Conservation (phyloP, 2,329 filamentous ascomycete species). For the Aureobasidium namibiae region DNA sequence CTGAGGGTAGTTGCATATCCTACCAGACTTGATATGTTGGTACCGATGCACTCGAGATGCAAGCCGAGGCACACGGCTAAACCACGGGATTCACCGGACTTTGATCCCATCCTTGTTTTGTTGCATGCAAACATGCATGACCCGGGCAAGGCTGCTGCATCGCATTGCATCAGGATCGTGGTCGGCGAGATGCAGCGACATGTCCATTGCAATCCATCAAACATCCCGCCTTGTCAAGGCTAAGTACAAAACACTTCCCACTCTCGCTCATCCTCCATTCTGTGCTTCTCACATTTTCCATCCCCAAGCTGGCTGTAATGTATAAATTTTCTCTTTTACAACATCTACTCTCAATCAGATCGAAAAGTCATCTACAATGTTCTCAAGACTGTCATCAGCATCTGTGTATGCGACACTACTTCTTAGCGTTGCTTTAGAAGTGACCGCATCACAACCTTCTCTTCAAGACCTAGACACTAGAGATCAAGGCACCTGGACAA, state of each 20-base stretch:
- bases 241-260: too few relatives aligned
- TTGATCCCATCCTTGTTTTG: background rate
- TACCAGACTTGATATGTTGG: background rate
- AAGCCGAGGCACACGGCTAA: slow-evolving; percentile 6
- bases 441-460: background rate
- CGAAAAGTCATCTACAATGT: background rate
- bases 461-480: background rate
- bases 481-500: background rate
- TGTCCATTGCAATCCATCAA: background rate
- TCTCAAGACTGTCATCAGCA: background rate
- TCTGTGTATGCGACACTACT: background rate
- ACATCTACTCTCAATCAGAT: too few relatives aligned
- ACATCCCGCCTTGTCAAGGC: background rate
- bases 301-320: too few relatives aligned
- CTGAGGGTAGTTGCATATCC: background rate
- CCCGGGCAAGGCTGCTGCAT: background rate
- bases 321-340: too few relatives aligned
- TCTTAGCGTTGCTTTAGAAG: background rate
- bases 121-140: slow-evolving; percentile 4
- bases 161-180: too few relatives aligned
- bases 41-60: background rate
- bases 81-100: background rate
- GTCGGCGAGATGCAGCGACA: background rate
- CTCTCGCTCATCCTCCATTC: too few relatives aligned
- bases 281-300: too few relatives aligned